A percentile compares a stretch with the other conserved stretches of the same genome.
Conservation (phyloP, 2,329 filamentous ascomycete genomes). For the Beauveria brongniartii region DNA sequence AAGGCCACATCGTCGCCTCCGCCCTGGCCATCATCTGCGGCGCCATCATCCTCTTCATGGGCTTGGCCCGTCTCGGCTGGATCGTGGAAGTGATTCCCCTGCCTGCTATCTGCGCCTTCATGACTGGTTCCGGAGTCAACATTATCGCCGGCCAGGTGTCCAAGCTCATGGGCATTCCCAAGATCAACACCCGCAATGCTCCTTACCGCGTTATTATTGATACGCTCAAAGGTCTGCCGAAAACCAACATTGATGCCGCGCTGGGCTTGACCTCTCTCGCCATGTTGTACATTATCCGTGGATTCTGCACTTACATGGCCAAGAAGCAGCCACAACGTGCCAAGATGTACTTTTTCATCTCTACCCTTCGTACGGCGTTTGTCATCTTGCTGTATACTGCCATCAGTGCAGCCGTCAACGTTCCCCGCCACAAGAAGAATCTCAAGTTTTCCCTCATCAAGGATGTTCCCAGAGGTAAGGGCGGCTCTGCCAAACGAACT, state of each 20-base stretch:
- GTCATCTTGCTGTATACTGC: constrained; percentile 74
- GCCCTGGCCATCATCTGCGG: constrained; percentile 41
- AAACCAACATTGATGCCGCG: constrained; percentile 58
- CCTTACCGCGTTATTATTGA: constrained; percentile 44
- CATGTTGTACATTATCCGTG: constrained; percentile 61
- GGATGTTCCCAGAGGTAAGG: constrained; percentile 57
- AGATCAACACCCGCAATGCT: constrained; percentile 40
- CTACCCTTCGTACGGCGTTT: constrained; percentile 70
- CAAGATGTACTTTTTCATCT: constrained; percentile 70
- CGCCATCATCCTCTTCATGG: constrained; percentile 39
- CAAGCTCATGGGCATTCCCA: constrained; percentile 41
- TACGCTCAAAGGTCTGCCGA: constrained; percentile 37
- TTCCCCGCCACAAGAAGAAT: constrained; percentile 41
- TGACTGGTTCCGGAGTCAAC: constrained; percentile 44
- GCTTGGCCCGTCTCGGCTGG: constrained; percentile 43
- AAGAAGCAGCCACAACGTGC: constrained; percentile 56
- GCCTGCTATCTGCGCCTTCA: constrained; percentile 45
- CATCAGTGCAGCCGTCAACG: constrained; percentile 65
- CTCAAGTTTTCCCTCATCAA: constrained; percentile 58
- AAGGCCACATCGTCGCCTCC: constrained; percentile 37
- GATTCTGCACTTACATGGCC: constrained; percentile 53
- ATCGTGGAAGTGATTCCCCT: constrained; percentile 47
- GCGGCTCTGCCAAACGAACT: not conserved
- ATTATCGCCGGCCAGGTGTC: constrained; percentile 43
- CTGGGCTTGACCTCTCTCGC: constrained; percentile 62